Evolutionary conservation across 345 rosid species (phyloP).

Genomic region (Syzygium aromaticum): DNA sequence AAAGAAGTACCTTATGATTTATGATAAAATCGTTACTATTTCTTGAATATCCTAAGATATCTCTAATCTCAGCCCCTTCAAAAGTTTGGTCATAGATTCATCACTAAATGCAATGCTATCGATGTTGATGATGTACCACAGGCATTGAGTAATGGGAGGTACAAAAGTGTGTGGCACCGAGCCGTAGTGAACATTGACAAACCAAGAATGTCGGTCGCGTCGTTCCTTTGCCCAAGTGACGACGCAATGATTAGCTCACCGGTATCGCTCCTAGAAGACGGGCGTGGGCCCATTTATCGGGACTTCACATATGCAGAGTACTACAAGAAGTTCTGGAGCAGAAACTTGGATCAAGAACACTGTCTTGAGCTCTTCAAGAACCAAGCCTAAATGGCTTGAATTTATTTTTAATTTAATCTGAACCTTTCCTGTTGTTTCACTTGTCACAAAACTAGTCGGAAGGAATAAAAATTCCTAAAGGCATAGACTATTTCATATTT

Average conservation of each 20-base stretch:
- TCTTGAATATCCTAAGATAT: background rate
- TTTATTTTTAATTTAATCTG: background rate
- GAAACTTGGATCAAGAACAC: constrained; percentile 71
- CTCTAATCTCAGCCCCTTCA: background rate
- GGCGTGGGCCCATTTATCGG: constrained; percentile 37
- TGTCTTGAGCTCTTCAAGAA: constrained; percentile 70
- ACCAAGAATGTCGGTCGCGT: constrained; percentile 62
- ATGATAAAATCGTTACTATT: background rate
- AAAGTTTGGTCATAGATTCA: background rate
- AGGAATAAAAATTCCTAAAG: background rate
- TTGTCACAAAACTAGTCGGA: too few relatives aligned
- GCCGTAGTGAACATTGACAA: constrained; percentile 49
- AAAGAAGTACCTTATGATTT: background rate
- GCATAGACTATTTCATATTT: too few relatives aligned
- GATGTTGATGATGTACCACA: constrained; percentile 7
- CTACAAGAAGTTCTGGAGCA: constrained; percentile 85
- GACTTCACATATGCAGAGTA: constrained; percentile 78
- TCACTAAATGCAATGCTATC: background rate
- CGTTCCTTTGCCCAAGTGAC: constrained; percentile 63
- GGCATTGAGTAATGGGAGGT: constrained; percentile 81
- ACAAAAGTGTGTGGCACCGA: constrained; percentile 86
- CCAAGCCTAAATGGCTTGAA: background rate
- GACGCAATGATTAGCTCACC: constrained; percentile 57
- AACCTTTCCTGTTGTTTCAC: background rate
- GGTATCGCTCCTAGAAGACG: constrained; percentile 23